A percentile compares a stretch with the other conserved stretches of the same genome.
phyloP scores from a whole-genome alignment of 176 grass and related monocot genomes.

The Oryza rufipogon region DNA sequence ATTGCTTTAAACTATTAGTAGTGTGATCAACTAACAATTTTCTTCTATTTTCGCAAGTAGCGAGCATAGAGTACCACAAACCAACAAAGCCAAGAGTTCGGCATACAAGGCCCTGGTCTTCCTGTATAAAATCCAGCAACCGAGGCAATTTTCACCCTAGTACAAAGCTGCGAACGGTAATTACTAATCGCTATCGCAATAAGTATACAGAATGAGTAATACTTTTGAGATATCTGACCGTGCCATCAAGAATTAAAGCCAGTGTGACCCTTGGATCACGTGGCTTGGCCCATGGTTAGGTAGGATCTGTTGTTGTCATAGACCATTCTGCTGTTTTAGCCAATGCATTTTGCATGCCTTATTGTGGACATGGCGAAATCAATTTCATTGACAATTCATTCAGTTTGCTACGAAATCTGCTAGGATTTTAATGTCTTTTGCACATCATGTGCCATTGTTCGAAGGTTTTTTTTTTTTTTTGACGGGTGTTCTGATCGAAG shows the following conservation, averaged over 20 bases:
- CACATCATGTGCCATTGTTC: background rate
- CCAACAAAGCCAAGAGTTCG: constrained; percentile 76
- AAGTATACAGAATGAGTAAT: background rate
- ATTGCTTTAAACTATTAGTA: background rate
- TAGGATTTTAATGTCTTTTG: background rate
- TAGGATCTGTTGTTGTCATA: constrained; percentile 17
- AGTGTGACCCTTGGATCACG: constrained; percentile 38
- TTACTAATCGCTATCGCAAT: constrained; percentile 2
- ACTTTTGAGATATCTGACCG: background rate
- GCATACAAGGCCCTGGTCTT: constrained; percentile 66
- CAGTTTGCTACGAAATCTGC: background rate
- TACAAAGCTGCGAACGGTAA: constrained; percentile 59
- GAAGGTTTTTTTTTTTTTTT: background rate
- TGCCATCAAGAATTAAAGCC: constrained; percentile 9
- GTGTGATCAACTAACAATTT: background rate
- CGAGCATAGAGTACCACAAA: constrained; percentile 70
- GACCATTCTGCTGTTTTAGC: background rate
- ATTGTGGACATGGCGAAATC: background rate
- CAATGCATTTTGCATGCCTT: constrained; percentile 1
- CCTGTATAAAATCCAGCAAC: constrained; percentile 56
- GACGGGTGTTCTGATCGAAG: background rate
- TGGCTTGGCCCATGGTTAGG: constrained; percentile 40
- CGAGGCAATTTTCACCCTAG: constrained; percentile 45
- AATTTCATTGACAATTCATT: background rate
- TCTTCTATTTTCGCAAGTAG: constrained; percentile 33